phyloP scores from a whole-genome alignment of 2,329 filamentous ascomycete species.

The Fusarium neocosmosporiellum region DNA sequence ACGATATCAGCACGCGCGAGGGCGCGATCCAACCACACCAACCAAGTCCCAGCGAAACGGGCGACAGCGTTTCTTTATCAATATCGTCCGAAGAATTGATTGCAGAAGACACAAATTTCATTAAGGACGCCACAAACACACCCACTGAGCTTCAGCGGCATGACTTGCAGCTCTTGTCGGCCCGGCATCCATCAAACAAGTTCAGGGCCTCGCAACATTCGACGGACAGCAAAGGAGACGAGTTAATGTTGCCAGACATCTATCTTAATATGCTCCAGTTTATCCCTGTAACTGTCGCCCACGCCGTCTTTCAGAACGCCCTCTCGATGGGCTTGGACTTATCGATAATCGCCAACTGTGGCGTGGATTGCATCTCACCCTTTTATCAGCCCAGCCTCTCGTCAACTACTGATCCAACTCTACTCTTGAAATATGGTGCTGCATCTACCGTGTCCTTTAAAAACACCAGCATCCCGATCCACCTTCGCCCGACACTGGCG shows the following conservation, averaged over 20 bases:
- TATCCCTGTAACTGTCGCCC: conserved; percentile 28
- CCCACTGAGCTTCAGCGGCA: background rate
- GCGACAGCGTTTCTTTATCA: background rate
- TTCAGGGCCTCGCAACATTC: background rate
- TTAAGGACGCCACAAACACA: background rate
- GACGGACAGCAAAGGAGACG: background rate
- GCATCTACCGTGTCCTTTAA: background rate
- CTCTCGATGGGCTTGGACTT: conserved; percentile 31
- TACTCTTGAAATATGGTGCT: conserved; percentile 4
- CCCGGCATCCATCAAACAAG: background rate
- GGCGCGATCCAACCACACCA: background rate
- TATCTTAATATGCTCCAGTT: conserved; percentile 33
- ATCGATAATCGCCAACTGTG: conserved; percentile 18
- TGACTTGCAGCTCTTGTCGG: background rate
- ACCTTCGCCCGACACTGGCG: conserved; percentile 40
- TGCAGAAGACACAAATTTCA: background rate
- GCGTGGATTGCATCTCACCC: conserved; percentile 28
- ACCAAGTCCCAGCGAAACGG: background rate
- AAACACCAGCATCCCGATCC: conserved; percentile 17
- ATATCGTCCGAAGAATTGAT: background rate
- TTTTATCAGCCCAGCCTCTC: conserved; percentile 37
- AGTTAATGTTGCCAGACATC: conserved; percentile 2
- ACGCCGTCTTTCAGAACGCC: conserved; percentile 38
- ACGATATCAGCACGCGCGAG: background rate
- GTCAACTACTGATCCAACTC: background rate